Base-by-base conservation (phyloP, 345 rosid species). In the Salix exigua region DNA sequence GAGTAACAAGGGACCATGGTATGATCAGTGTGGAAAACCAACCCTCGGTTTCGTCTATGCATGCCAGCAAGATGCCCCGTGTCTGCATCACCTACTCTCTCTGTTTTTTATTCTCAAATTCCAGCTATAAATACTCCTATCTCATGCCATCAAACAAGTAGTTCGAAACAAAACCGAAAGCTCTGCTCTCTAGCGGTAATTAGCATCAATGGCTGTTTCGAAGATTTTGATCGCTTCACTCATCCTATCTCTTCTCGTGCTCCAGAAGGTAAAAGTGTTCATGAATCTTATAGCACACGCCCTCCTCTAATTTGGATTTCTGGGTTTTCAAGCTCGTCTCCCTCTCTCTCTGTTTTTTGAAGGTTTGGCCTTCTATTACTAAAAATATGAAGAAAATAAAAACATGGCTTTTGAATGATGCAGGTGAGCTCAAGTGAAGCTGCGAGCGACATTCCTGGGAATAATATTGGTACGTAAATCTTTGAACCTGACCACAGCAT, bases 171-270 rank as follows among this genome's bases (percentile, higher is more conserved):
- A 58, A 1, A 58, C 4, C 4, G 1, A 10, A 58, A 58, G 62
- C 11, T n/a, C 28, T 53, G 1, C 5, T n/a, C 62, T 53, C 60
- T 0, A 2, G 25, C 2, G 8, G 11, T 35, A 18, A 19, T 35
- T 35, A 9, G 74, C 61, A 35, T 35, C 37, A 44, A 88, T 88
- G 96, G 87, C 89, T 50, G 58, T 81, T 35, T 72, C 87, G 19
- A 87, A 84, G 79, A 44, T 30, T 17, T 21, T 71, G 30, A 31
- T 33, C 6, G 18, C 28, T 50, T 71, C 30, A 1, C 28, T 71
- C 11, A 5, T 71, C 4, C 6, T 14, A 4, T 51, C 30, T 30
- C 44, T 71, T 53, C 17, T 71, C 0, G 4, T 51, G n/a, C 40
- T n/a, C 74, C 64, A 31, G 4, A 33, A 58, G 62, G 62, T 58